Conservation (phyloP, 2,329 filamentous ascomycete species). For the Colletotrichum liriopes region DNA sequence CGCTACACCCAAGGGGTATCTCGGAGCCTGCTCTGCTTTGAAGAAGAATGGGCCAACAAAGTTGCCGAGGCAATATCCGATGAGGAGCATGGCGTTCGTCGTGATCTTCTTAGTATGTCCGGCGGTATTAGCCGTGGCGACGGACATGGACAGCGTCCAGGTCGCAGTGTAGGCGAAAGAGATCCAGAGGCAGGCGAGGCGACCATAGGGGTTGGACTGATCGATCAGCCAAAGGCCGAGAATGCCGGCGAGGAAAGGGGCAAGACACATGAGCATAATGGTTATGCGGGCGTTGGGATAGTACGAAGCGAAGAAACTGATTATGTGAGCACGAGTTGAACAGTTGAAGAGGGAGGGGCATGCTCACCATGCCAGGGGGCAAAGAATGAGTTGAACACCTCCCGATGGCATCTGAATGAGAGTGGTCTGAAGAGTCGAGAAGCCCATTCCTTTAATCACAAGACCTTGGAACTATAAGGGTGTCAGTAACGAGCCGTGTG, state of each 20-base stretch:
- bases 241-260: conserved; percentile 41
- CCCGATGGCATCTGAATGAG: conserved; percentile 81
- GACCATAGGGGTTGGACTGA: conserved; percentile 41
- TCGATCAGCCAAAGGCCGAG: conserved; percentile 42
- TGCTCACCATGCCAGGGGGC: conserved; percentile 32
- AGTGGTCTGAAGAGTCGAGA: conserved; percentile 70
- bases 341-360: too few species aligned
- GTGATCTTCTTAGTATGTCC: conserved; percentile 78
- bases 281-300: conserved; percentile 40
- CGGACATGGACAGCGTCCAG: conserved; percentile 39
- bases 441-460: conserved; percentile 76
- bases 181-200: conserved; percentile 49
- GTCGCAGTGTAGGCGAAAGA: conserved; percentile 48
- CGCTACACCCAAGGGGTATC: conserved; percentile 50
- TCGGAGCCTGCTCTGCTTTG: conserved; percentile 48
- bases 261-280: conserved; percentile 43
- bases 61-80: conserved; percentile 63
- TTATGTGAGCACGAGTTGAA: not conserved
- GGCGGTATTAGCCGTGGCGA: conserved; percentile 76
- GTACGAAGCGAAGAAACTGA: conserved; percentile 36
- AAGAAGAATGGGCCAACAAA: conserved; percentile 71
- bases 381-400: conserved; percentile 33
- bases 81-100: conserved; percentile 63
- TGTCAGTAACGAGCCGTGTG: conserved; percentile 52
- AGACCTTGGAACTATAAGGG: conserved; percentile 75